Conservation (phyloP, 2,329 filamentous ascomycete species). For the Phyllosticta citribraziliensis region DNA sequence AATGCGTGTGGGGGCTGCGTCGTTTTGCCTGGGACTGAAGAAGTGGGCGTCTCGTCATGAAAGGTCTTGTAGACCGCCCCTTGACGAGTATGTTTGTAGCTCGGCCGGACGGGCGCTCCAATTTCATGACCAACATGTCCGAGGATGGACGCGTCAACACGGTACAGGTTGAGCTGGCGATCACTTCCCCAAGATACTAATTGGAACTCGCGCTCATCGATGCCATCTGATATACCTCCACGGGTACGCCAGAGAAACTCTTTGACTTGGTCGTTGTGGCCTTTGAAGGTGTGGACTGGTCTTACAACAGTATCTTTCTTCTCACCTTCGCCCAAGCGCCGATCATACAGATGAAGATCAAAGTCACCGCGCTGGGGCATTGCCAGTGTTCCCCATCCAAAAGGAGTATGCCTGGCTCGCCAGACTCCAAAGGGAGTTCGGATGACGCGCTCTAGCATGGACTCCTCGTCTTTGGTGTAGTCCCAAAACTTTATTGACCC, state of each 20-base stretch:
- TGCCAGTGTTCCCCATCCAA: conserved; percentile 73
- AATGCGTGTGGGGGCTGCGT: conserved; percentile 2
- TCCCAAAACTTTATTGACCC: conserved; percentile 94
- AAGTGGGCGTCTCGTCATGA: conserved; percentile 42
- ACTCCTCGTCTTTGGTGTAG: conserved; percentile 50
- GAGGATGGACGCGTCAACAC: conserved; percentile 55
- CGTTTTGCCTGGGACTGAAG: background rate
- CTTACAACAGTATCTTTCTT: conserved; percentile 27
- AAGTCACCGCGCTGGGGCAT: conserved; percentile 89
- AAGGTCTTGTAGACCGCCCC: conserved; percentile 82
- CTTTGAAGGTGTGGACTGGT: conserved; percentile 43
- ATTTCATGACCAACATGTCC: conserved; percentile 63
- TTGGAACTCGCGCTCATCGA: conserved; percentile 83
- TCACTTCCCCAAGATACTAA: conserved; percentile 89
- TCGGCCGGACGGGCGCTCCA: conserved; percentile 54
- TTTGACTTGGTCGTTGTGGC: conserved; percentile 60
- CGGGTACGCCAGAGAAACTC: conserved; percentile 85
- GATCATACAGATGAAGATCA: conserved; percentile 75
- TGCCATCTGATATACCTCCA: conserved; percentile 53
- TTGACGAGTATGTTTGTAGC: conserved; percentile 65
- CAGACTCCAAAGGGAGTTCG: conserved; percentile 78
- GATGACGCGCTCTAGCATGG: conserved; percentile 54
- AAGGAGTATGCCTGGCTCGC: conserved; percentile 84
- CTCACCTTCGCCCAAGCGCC: conserved; percentile 38
- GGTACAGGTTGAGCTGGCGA: conserved; percentile 69